phyloP scores from a whole-genome alignment of 352 stramenopile species.

The Globisporangium cederbergense region DNA sequence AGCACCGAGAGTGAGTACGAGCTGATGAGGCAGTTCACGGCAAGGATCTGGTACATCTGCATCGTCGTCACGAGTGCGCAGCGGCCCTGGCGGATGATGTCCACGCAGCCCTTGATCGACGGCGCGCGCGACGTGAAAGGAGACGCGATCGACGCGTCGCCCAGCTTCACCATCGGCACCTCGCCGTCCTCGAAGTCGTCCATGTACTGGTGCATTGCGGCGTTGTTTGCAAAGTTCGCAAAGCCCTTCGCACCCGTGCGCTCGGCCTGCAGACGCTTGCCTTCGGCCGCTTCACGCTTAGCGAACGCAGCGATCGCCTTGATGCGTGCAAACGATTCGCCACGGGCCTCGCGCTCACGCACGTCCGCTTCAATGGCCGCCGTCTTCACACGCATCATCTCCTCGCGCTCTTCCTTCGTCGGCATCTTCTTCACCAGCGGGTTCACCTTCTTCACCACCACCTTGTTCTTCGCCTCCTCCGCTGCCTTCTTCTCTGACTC shows the following conservation, averaged over 20 bases:
- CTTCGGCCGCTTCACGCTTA: slow-evolving; percentile 74
- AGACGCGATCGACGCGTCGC: slow-evolving; percentile 98
- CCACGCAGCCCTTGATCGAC: slow-evolving; percentile 89
- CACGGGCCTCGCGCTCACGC: slow-evolving; percentile 63
- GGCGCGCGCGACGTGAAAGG: slow-evolving; percentile 97
- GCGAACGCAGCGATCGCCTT: slow-evolving; percentile 85
- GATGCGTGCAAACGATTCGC: slow-evolving; percentile 84
- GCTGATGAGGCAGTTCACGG: slow-evolving; percentile 97
- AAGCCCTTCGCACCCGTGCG: slow-evolving; percentile 78
- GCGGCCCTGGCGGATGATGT: slow-evolving; percentile 97
- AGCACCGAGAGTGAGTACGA: slow-evolving; percentile 98
- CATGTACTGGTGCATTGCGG: slow-evolving; percentile 88
- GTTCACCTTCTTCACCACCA: slow-evolving; percentile 47
- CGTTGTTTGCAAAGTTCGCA: slow-evolving; percentile 84
- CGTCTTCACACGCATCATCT: slow-evolving; percentile 80
- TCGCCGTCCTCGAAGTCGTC: slow-evolving; percentile 90
- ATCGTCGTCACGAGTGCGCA: slow-evolving; percentile 99
- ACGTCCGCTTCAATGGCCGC: slow-evolving; percentile 82
- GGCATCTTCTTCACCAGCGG: slow-evolving; percentile 47
- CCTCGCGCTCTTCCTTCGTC: slow-evolving; percentile 81
- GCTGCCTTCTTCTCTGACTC: slow-evolving; percentile 53
- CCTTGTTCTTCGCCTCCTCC: slow-evolving; percentile 60
- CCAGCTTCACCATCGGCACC: slow-evolving; percentile 97
- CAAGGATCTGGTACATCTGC: slow-evolving; percentile 99
- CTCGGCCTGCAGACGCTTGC: slow-evolving; percentile 62